These are phyloP conservation scores for Mediolabrus comicus DNA, from an alignment of 108 stramenopile species.

Conservation along the genomic window DNA sequence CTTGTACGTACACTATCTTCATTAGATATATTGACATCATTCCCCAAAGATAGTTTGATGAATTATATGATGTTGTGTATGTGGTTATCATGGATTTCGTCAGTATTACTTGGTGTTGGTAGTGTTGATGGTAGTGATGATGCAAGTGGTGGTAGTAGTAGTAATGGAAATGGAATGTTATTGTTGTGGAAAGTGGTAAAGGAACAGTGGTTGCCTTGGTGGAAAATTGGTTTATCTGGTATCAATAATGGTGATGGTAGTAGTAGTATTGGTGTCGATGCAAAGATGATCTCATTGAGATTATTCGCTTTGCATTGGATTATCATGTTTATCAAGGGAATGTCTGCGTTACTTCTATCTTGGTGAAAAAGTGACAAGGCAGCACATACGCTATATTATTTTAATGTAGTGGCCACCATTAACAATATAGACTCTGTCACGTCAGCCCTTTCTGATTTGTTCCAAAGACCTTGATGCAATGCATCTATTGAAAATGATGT, in stretches of 20 bases:
- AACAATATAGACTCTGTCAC: too few species aligned
- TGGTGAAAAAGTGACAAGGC: too few species aligned
- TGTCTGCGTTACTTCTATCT: not conserved
- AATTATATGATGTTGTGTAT: not conserved
- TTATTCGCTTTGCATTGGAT: not conserved
- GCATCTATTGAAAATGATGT: not conserved
- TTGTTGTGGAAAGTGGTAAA: not conserved
- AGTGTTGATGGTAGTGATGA: not conserved
- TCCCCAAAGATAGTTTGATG: slow-evolving; percentile 4
- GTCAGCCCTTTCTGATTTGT: too few species aligned
- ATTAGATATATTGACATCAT: not conserved
- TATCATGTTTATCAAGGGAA: not conserved
- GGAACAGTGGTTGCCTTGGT: slow-evolving; percentile 5
- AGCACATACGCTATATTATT: too few species aligned
- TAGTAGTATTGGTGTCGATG: not conserved
- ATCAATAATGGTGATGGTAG: not conserved
- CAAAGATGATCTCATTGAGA: not conserved
- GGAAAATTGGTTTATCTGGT: not conserved
- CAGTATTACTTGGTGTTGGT: not conserved
- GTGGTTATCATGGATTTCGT: not conserved
- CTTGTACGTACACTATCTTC: slow-evolving; percentile 1
- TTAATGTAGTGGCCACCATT: too few species aligned
- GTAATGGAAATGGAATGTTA: too few species aligned
- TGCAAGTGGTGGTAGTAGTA: not conserved
- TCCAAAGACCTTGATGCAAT: too few species aligned